Base-by-base conservation (phyloP, 2,329 filamentous ascomycete species). In the Fusarium musae region DNA sequence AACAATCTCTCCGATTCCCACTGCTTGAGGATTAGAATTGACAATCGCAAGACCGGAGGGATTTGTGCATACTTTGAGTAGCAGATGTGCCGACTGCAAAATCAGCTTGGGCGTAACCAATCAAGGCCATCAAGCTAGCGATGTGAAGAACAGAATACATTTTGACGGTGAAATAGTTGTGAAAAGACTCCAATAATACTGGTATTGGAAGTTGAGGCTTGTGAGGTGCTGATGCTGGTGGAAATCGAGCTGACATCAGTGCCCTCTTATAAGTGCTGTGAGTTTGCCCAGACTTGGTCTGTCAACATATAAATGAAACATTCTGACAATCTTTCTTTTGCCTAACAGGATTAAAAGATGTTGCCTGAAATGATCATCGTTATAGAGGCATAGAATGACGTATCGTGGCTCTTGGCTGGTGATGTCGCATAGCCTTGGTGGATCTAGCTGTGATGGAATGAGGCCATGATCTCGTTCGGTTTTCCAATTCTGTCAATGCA, bases 51-150 rank as follows among this genome's bases (percentile, higher is more conserved):
- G 2, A 9, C 26, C 26, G 26, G 5, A 26, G 26, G 26, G 26
- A 6, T 6, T 26, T 26, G 26, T 42, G 3, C 28, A 3, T 60
- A 53, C 57, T 60, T 42, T 60, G 57, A 28, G 36, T 28, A 11
- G 57, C 57, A n/a, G 57, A 60, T 13, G 36, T 60, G 28, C 57
- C 57, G 15, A 60, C 44, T 3, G 57, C 57, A 9, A 60, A 60
- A 16, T 60, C 57, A 13, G 44, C 57, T 42, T 53, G 28, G 19
- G n/a, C 13, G 6, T 53, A 60, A 1, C 57, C 28, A n/a, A 53
- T 9, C 3, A 60, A 42, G 28, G 44, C 57, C 57, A 60, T 53
- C 36, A 52, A 36, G 36, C 28, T 13, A 28, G 44, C 57, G 5
- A 40, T 4, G 11, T 13, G 44, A 26, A 60, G 28, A 11, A 34